These are phyloP conservation scores for Lasiosphaeriaceae sp. DNA, from an alignment of 495 filamentous ascomycete species.

Conservation along the genomic window DNA sequence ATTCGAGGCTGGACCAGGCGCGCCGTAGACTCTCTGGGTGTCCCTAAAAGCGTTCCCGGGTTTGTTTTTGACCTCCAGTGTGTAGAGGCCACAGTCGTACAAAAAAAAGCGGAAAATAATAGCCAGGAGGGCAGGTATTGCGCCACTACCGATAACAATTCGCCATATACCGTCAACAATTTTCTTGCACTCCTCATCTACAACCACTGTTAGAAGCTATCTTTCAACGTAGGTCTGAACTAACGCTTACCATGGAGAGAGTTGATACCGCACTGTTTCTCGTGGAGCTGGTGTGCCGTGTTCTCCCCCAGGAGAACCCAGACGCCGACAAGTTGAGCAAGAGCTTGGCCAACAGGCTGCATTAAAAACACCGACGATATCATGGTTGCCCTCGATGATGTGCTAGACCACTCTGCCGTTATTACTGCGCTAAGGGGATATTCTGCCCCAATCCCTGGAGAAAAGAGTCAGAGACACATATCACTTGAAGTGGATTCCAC, in stretches of 20 bases:
- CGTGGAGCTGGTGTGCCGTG: slow-evolving; percentile 50
- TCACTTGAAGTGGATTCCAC: no score
- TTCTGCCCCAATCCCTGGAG: slow-evolving; percentile 66
- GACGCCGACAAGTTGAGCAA: slow-evolving; percentile 63
- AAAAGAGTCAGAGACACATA: slow-evolving; percentile 51
- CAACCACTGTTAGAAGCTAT: no score
- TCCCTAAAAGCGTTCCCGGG: slow-evolving; percentile 60
- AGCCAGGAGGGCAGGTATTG: slow-evolving; percentile 64
- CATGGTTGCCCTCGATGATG: slow-evolving; percentile 73
- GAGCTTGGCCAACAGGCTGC: slow-evolving; percentile 71
- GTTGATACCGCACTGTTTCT: slow-evolving; percentile 37
- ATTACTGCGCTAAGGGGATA: slow-evolving; percentile 74
- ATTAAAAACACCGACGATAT: slow-evolving; percentile 75
- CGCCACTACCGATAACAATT: slow-evolving; percentile 68
- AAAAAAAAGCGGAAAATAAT: slow-evolving; percentile 77
- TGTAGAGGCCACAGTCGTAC: slow-evolving; percentile 70
- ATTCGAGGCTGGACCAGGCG: slow-evolving; percentile 54
- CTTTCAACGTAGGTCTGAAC: no score
- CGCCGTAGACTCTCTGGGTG: slow-evolving; percentile 51
- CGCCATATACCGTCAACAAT: slow-evolving; percentile 82
- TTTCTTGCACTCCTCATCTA: slow-evolving; percentile 53
- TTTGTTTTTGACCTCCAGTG: slow-evolving; percentile 67
- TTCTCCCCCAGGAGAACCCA: slow-evolving; percentile 67
- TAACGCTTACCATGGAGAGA: slow-evolving; percentile 36
- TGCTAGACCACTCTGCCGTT: slow-evolving; percentile 68